Percentiles rank a stretch among this genome's conserved stretches.
phyloP scores from a whole-genome alignment of 2,329 filamentous ascomycete genomes.

The Cephalotrichum gorgonifer region DNA sequence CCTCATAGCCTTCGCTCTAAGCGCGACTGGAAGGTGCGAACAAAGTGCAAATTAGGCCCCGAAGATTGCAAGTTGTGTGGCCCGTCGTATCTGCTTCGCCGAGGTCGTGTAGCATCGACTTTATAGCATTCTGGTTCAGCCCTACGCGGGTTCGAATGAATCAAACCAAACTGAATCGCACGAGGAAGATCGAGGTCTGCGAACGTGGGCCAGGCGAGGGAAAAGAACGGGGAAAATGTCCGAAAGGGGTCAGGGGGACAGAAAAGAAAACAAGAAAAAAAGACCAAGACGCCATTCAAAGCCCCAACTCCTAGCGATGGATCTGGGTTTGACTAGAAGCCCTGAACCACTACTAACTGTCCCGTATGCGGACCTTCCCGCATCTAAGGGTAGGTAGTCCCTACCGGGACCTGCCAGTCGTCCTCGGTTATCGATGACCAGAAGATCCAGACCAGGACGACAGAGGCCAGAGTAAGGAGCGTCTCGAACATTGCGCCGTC shows the following conservation, averaged over 20 bases:
- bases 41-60: conserved; percentile 1
- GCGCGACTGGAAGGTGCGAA: conserved; percentile 2
- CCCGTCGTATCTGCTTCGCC: neutral
- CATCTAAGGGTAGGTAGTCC: conserved; percentile 24
- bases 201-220: conserved; percentile 6
- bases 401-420: conserved; percentile 68
- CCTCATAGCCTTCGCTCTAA: neutral
- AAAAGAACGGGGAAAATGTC: conserved; percentile 8
- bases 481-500: conserved; percentile 91
- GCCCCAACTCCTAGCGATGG: conserved; percentile 11
- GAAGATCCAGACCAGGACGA: conserved; percentile 82
- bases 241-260: conserved; percentile 6
- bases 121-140: conserved; percentile 1
- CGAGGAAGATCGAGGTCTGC: conserved; percentile 2
- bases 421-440: conserved; percentile 99
- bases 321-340: conserved; percentile 4
- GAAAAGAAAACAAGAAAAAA: conserved; percentile 9
- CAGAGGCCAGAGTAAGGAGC: conserved; percentile 77
- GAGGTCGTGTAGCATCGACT: conserved; percentile 3
- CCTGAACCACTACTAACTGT: neutral
- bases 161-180: conserved; percentile 13
- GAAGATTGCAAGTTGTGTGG: neutral
- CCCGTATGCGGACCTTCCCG: neutral
- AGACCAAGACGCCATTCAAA: conserved; percentile 10
- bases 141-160: conserved; percentile 1